Percentiles rank a stretch among this genome's conserved stretches.
These are phyloP conservation scores for Blastobotrys arbuscula DNA, from an alignment of 1,139 yeast species.

Conservation along the genomic window DNA sequence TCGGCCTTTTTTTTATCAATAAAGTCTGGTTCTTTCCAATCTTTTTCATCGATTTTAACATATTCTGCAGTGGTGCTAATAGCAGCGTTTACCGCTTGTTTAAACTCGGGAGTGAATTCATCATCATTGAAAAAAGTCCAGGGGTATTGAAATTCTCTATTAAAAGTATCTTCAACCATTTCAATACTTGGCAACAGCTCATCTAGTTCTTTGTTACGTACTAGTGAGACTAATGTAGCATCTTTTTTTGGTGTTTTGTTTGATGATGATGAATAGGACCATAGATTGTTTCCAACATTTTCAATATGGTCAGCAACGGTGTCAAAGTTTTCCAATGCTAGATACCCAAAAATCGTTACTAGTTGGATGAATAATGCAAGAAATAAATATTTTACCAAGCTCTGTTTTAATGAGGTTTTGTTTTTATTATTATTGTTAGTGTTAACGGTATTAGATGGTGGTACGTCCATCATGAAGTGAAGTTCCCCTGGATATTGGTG, in stretches of 20 bases:
- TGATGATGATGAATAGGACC: neutral
- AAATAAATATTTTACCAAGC: neutral
- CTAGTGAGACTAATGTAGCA: conserved; percentile 71
- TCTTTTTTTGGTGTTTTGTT: conserved; percentile 28
- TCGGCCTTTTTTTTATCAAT: conserved; percentile 45
- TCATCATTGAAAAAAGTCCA: conserved; percentile 74
- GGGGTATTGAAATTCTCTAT: conserved; percentile 66
- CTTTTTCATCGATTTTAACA: conserved; percentile 45
- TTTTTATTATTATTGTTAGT: neutral
- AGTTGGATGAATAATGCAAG: conserved; percentile 4
- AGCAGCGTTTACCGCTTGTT: conserved; percentile 35
- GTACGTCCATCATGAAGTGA: too few species aligned
- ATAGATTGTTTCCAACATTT: neutral
- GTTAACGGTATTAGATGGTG: neutral
- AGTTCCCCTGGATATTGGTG: too few species aligned
- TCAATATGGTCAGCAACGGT: conserved; percentile 7
- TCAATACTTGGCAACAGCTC: conserved; percentile 48
- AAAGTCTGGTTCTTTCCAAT: conserved; percentile 61
- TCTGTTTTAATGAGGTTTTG: neutral
- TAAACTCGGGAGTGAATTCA: conserved; percentile 57
- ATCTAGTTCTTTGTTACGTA: conserved; percentile 54
- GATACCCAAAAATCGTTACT: conserved; percentile 3
- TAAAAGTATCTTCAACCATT: conserved; percentile 60
- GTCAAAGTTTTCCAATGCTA: conserved; percentile 5
- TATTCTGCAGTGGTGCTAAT: conserved; percentile 53